A percentile compares a stretch with the other conserved stretches of the same genome.
These are phyloP conservation scores for Candida albicans DNA, from an alignment of 1,139 yeast species.

Conservation along the genomic window DNA sequence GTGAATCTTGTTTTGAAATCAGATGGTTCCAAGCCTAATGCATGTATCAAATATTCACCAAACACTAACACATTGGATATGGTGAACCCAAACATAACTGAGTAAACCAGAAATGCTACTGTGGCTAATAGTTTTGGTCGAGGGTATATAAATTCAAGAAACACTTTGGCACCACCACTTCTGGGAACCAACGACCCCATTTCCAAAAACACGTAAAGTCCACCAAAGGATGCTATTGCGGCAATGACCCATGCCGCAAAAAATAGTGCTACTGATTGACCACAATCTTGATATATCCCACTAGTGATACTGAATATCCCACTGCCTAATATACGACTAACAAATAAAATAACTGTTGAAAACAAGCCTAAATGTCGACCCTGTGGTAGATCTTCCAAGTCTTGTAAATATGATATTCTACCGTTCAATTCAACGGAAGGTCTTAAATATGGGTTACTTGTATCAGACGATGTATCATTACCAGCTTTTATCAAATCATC, in stretches of 20 bases:
- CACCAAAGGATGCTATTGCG: slow-evolving; percentile 62
- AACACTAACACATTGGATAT: slow-evolving; percentile 67
- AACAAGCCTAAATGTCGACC: slow-evolving; percentile 72
- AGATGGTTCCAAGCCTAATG: slow-evolving; percentile 43
- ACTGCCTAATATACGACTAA: slow-evolving; percentile 72
- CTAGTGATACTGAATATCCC: slow-evolving; percentile 76
- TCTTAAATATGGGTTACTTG: slow-evolving; percentile 3
- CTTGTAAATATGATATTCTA: slow-evolving; percentile 21
- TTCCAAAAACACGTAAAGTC: slow-evolving; percentile 64
- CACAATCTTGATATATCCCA: slow-evolving; percentile 64
- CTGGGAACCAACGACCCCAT: slow-evolving; percentile 69
- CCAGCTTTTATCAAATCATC: not conserved
- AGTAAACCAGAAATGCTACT: slow-evolving; percentile 56
- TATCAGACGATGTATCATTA: slow-evolving; percentile 1
- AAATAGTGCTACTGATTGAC: slow-evolving; percentile 62
- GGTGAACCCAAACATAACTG: slow-evolving; percentile 63
- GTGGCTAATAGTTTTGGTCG: slow-evolving; percentile 60
- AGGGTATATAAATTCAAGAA: slow-evolving; percentile 63
- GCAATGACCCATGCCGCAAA: slow-evolving; percentile 63
- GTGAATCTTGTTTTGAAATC: slow-evolving; percentile 41
- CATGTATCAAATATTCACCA: slow-evolving; percentile 62
- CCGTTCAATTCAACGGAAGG: slow-evolving; percentile 7
- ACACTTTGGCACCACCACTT: slow-evolving; percentile 74
- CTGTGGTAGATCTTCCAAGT: slow-evolving; percentile 61
- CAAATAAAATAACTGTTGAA: slow-evolving; percentile 61